Percentiles rank a stretch among this genome's conserved stretches.
phyloP scores from a whole-genome alignment of 495 filamentous ascomycete species.

The Neurospora sp. region DNA sequence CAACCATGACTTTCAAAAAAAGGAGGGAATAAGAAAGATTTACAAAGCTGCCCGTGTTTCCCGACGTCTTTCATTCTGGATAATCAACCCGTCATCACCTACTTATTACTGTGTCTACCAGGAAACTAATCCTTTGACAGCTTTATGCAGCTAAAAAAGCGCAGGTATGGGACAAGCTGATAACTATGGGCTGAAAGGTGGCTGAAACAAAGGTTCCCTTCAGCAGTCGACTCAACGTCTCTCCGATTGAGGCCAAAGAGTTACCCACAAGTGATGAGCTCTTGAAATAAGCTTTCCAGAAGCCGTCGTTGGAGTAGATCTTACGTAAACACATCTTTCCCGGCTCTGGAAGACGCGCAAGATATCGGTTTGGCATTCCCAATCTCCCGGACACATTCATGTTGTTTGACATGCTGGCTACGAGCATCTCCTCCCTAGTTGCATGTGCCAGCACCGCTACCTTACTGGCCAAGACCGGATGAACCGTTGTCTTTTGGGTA shows the following conservation, averaged over 20 bases:
- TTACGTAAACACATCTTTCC: background rate
- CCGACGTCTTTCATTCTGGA: background rate
- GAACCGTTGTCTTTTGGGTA: background rate
- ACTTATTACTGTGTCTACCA: background rate
- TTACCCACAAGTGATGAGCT: background rate
- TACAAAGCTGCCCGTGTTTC: background rate
- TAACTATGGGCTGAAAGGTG: background rate
- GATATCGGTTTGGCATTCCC: background rate
- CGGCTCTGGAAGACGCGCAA: background rate
- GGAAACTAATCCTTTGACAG: background rate
- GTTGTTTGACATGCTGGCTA: background rate
- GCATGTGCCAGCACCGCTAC: background rate
- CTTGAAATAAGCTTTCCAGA: background rate
- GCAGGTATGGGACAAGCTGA: background rate
- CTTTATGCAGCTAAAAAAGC: background rate
- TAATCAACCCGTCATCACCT: background rate
- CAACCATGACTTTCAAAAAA: background rate
- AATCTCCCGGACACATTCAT: background rate
- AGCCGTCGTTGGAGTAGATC: background rate
- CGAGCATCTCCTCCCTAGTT: background rate
- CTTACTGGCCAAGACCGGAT: background rate
- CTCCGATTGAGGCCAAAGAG: background rate
- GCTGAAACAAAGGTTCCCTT: background rate
- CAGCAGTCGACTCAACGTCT: background rate
- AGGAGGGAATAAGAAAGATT: too few relatives aligned